Evolutionary conservation across 1,284 basidiomycete genomes (phyloP).

Genomic region (Phlebopus sp.): DNA sequence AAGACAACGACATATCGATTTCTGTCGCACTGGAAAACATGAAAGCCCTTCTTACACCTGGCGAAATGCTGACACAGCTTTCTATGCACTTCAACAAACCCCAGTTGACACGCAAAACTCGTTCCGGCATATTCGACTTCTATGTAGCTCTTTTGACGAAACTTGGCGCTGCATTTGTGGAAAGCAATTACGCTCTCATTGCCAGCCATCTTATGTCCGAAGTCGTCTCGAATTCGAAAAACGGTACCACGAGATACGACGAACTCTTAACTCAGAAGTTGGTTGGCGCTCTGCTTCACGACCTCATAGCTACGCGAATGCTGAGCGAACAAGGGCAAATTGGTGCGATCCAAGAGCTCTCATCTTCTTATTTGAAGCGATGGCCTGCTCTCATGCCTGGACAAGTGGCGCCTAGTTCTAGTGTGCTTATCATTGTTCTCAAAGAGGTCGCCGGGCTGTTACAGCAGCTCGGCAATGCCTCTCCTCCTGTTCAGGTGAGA

Average conservation of each 20-base stretch:
- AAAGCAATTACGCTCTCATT: constrained; percentile 79
- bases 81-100: constrained; percentile 80
- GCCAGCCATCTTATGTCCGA: constrained; percentile 79
- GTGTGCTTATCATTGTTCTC: constrained; percentile 75
- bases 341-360: constrained; percentile 83
- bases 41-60: constrained; percentile 72
- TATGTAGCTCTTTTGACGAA: constrained; percentile 78
- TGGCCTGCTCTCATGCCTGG: constrained; percentile 95
- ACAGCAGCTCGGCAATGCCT: constrained; percentile 89
- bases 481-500: constrained; percentile 77
- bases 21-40: constrained; percentile 55
- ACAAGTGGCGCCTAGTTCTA: constrained; percentile 67
- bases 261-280: constrained; percentile 70
- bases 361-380: constrained; percentile 77
- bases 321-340: constrained; percentile 94
- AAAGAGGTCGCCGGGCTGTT: constrained; percentile 85
- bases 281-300: constrained; percentile 76
- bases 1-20: constrained; percentile 48
- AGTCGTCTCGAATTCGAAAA: constrained; percentile 60
- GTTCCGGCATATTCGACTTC: constrained; percentile 87
- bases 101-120: constrained; percentile 63
- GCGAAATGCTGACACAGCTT: constrained; percentile 81
- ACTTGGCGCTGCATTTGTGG: constrained; percentile 79
- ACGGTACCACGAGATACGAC: constrained; percentile 66
- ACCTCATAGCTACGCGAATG: constrained; percentile 85